phyloP scores from a whole-genome alignment of 1,284 basidiomycete species.

The Fistulinella cinereoalba region DNA sequence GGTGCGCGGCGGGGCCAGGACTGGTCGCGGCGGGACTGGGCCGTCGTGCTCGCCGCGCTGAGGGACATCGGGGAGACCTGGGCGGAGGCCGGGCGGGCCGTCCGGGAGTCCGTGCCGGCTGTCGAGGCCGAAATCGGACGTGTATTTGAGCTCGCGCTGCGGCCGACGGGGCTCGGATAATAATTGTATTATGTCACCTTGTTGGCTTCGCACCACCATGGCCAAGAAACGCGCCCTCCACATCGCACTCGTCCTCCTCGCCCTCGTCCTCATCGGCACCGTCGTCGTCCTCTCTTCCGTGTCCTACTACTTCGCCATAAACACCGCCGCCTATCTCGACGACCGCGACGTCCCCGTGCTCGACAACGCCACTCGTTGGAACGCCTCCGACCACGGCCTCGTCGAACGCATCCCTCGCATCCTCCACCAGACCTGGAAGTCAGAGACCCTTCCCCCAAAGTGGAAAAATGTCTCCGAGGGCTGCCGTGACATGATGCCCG shows the following conservation, averaged over 20 bases:
- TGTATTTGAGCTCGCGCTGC: conserved; percentile 49
- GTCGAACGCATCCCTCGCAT: conserved; percentile 85
- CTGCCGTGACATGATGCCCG: conserved; percentile 87
- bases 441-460: conserved; percentile 76
- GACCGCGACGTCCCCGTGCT: conserved; percentile 72
- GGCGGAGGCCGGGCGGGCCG: conserved; percentile 47
- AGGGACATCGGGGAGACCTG: conserved; percentile 48
- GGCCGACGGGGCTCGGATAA: conserved; percentile 47
- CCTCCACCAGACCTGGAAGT: conserved; percentile 99
- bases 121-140: conserved; percentile 47
- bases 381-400: conserved; percentile 55
- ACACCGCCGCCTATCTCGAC: conserved; percentile 72
- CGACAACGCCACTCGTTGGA: conserved; percentile 52
- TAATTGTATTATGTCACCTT: not conserved
- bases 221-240: conserved; percentile 63
- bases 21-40: conserved; percentile 68
- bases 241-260: conserved; percentile 74
- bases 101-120: conserved; percentile 48
- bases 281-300: conserved; percentile 90
- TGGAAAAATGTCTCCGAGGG: conserved; percentile 81
- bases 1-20: conserved; percentile 63
- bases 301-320: conserved; percentile 87
- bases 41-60: conserved; percentile 47
- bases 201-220: conserved; percentile 38
- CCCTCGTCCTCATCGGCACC: conserved; percentile 85